A percentile compares a stretch with the other conserved stretches of the same genome.
Conservation (phyloP, 306 rosid genomes). For the Rosa multiflora region DNA sequence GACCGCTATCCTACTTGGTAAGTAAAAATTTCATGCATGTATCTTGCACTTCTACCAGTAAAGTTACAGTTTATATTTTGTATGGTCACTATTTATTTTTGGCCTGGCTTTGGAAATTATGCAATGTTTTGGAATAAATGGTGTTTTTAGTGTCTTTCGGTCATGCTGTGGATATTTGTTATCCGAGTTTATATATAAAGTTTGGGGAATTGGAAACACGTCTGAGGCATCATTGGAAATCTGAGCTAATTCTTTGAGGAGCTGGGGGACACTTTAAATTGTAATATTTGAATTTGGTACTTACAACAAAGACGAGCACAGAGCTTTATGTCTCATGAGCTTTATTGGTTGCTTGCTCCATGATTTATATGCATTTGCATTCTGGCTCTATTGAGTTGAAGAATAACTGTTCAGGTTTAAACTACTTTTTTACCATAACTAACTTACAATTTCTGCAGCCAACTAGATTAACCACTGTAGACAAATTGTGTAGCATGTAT, state of each 20-base stretch:
- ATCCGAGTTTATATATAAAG: neutral
- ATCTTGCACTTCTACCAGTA: neutral
- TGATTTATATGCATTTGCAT: neutral
- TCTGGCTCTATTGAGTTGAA: slow-evolving; percentile 7
- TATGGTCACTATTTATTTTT: slow-evolving; percentile 18
- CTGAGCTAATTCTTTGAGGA: neutral
- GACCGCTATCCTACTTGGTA: slow-evolving; percentile 99
- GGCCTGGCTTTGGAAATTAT: neutral
- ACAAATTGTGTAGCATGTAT: neutral
- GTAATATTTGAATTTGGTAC: neutral
- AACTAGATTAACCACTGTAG: neutral
- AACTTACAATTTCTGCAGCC: neutral
- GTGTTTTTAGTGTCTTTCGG: neutral
- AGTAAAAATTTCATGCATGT: slow-evolving; percentile 25
- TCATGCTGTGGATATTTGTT: neutral
- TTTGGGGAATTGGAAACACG: neutral
- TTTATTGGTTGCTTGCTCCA: neutral
- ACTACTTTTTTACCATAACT: slow-evolving; percentile 13
- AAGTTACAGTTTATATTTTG: neutral
- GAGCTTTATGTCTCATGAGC: neutral
- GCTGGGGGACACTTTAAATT: neutral
- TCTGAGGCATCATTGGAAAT: neutral
- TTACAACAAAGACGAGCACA: neutral
- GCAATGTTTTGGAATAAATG: neutral
- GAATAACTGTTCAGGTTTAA: slow-evolving; percentile 2